Conservation (phyloP, 768 basidiomycete genomes). For the Termitomyces sp. region DNA sequence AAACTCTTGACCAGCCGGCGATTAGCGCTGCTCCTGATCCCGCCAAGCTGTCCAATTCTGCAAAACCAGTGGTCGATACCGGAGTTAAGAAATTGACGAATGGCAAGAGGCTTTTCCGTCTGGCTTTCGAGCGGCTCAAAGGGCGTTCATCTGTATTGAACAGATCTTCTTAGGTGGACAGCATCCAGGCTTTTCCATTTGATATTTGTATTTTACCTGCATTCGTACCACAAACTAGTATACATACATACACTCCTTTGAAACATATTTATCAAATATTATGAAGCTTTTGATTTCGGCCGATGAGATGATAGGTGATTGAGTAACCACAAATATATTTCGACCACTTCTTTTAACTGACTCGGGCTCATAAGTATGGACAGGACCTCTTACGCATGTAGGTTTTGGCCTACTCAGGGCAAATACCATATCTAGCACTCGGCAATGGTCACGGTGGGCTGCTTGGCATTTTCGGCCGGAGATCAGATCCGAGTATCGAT, state of each 20-base stretch:
- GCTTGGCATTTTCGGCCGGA: background rate
- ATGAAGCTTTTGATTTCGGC: background rate
- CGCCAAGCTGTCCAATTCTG: slow-evolving; percentile 4
- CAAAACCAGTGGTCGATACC: slow-evolving; percentile 3
- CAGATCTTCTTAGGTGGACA: slow-evolving; percentile 9
- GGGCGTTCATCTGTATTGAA: slow-evolving; percentile 6
- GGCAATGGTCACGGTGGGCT: too few relatives aligned
- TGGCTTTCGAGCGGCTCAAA: slow-evolving; percentile 26
- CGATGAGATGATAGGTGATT: background rate
- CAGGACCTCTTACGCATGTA: background rate
- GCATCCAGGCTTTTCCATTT: background rate
- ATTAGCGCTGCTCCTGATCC: background rate
- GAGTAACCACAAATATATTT: too few relatives aligned
- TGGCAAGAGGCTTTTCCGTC: slow-evolving; percentile 32
- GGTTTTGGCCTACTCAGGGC: background rate
- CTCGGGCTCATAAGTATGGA: background rate
- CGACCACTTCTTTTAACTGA: background rate
- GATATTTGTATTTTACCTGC: background rate
- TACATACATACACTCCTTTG: slow-evolving; percentile 9
- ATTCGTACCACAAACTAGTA: slow-evolving; percentile 5
- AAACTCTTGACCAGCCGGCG: slow-evolving; percentile 28
- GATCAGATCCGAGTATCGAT: slow-evolving; percentile 31
- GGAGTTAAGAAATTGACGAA: slow-evolving; percentile 24
- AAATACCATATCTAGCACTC: background rate
- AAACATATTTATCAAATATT: background rate